Evolutionary conservation across 306 rosid species (phyloP).

Genomic region (Vachellia collinsii): DNA sequence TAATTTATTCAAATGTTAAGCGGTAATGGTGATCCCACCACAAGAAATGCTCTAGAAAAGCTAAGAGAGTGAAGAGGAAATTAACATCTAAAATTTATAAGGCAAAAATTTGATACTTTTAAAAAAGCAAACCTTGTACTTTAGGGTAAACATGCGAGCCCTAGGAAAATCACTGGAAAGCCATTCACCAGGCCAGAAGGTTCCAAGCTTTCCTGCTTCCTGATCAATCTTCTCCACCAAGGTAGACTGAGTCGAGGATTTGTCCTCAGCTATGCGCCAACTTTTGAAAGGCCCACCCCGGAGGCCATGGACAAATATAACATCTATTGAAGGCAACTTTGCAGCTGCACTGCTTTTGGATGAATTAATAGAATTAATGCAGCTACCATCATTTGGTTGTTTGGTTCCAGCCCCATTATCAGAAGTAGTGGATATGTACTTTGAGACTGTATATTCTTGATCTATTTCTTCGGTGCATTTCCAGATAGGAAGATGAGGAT

Average conservation of each 20-base stretch:
- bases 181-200: slow-evolving; percentile 99
- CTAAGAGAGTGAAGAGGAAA: background rate
- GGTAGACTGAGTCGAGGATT: slow-evolving; percentile 80
- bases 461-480: slow-evolving; percentile 55
- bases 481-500: slow-evolving; percentile 91
- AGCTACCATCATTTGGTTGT: slow-evolving; percentile 39
- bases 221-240: slow-evolving; percentile 96
- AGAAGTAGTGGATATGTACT: slow-evolving; percentile 38
- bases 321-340: slow-evolving; percentile 63
- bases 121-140: slow-evolving; percentile 76
- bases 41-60: slow-evolving; percentile 32
- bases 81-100: slow-evolving; percentile 33
- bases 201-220: slow-evolving; percentile 94
- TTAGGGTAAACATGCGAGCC: slow-evolving; percentile 87
- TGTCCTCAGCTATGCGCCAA: slow-evolving; percentile 96
- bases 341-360: slow-evolving; percentile 38
- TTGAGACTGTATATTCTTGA: slow-evolving; percentile 39
- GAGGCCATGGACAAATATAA: slow-evolving; percentile 93
- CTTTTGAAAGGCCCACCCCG: slow-evolving; percentile 93
- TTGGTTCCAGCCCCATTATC: slow-evolving; percentile 43
- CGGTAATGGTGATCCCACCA: slow-evolving; percentile 29
- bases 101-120: slow-evolving; percentile 31
- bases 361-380: slow-evolving; percentile 44
- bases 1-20: slow-evolving; percentile 43
- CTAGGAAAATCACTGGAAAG: slow-evolving; percentile 82